Conservation (phyloP, 2,329 filamentous ascomycete species). For the Pseudogymnoascus sp. region DNA sequence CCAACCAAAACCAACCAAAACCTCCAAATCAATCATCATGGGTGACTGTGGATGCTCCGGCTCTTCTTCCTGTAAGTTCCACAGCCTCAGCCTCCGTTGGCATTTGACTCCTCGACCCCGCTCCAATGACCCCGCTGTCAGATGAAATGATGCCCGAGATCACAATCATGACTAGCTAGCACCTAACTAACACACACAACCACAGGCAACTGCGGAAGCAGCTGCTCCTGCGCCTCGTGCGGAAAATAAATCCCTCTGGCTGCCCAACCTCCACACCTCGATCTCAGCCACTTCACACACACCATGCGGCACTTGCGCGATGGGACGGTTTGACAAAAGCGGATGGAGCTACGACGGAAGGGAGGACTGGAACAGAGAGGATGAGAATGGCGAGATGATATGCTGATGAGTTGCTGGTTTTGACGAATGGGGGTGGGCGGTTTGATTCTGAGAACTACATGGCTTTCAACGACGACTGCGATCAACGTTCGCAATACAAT, state of each 20-base stretch:
- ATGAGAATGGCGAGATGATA: background rate
- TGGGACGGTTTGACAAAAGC: background rate
- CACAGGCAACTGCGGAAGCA: conserved; percentile 1
- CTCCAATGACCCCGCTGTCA: background rate
- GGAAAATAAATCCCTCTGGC: conserved; percentile 3
- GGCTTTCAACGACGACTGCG: conserved; percentile 8
- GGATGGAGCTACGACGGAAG: background rate
- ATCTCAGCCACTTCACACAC: background rate
- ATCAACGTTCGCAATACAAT: conserved; percentile 8
- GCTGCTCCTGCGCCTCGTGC: conserved; percentile 8
- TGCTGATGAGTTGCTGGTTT: background rate
- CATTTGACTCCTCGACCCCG: background rate
- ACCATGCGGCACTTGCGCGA: background rate
- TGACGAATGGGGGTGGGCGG: conserved; percentile 4
- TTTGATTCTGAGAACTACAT: conserved; percentile 1
- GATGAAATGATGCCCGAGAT: background rate
- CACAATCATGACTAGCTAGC: background rate
- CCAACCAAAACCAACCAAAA: background rate
- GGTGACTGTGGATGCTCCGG: conserved; percentile 10
- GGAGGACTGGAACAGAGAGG: background rate
- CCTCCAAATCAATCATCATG: conserved; percentile 7
- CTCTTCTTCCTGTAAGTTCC: conserved; percentile 9
- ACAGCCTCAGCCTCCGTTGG: background rate
- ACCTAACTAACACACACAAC: background rate
- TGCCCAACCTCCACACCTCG: conserved; percentile 2